Conservation (phyloP, 2,329 filamentous ascomycete genomes). For the Neurospora crassa region DNA sequence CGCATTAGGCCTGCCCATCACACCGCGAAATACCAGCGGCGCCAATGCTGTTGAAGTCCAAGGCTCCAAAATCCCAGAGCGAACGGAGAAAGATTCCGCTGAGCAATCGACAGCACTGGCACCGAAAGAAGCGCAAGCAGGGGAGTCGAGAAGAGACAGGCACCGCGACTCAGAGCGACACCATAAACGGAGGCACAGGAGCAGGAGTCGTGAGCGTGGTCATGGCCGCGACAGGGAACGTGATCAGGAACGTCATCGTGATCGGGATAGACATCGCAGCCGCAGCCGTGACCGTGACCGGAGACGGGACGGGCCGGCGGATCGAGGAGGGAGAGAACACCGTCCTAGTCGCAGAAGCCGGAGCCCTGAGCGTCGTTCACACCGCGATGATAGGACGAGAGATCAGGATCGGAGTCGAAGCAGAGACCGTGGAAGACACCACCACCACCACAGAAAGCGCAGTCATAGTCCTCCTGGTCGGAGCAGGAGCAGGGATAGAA, state of each 20-base stretch:
- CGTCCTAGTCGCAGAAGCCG: conserved; percentile 27
- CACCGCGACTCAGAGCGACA: conserved; percentile 24
- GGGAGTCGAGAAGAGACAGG: conserved; percentile 15
- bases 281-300: conserved; percentile 17
- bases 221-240: conserved; percentile 8
- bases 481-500: conserved; percentile 19
- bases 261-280: conserved; percentile 17
- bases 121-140: conserved; percentile 9
- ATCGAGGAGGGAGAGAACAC: conserved; percentile 21
- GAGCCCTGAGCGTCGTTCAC: conserved; percentile 20
- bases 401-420: conserved; percentile 25
- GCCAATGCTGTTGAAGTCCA: conserved; percentile 62
- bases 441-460: conserved; percentile 2
- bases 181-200: conserved; percentile 25
- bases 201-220: conserved; percentile 11
- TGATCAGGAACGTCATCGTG: conserved; percentile 16
- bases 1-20: conserved; percentile 70
- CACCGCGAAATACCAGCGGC: conserved; percentile 46
- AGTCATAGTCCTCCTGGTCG: conserved; percentile 10
- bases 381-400: conserved; percentile 17
- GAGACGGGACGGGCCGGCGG: conserved; percentile 13
- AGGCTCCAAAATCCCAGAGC: conserved; percentile 25
- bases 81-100: conserved; percentile 19
- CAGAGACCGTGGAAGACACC: conserved; percentile 18
- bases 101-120: conserved; percentile 20